phyloP scores from a whole-genome alignment of 306 rosid species.

The Vigna trinervia region DNA sequence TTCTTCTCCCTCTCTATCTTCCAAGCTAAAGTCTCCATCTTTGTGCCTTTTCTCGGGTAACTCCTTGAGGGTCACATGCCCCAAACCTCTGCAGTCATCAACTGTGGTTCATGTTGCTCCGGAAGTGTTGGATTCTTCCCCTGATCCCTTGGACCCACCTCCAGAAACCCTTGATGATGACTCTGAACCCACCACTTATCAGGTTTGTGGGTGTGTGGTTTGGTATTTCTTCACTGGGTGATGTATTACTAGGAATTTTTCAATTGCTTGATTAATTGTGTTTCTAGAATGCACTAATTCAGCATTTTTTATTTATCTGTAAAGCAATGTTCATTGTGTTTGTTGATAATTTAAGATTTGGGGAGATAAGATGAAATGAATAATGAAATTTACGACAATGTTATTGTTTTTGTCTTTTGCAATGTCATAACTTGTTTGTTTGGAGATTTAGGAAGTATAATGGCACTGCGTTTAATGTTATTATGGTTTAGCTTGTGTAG shows the following conservation, averaged over 20 bases:
- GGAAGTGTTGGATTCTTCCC: slow-evolving; percentile 69
- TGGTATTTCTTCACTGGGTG: slow-evolving; percentile 12
- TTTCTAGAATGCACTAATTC: background rate
- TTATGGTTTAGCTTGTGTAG: slow-evolving; percentile 19
- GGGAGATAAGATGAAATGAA: background rate
- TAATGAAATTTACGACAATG: background rate
- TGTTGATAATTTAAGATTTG: background rate
- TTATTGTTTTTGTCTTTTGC: slow-evolving; percentile 11
- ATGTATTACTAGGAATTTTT: background rate
- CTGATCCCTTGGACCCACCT: slow-evolving; percentile 51
- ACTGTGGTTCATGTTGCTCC: slow-evolving; percentile 71
- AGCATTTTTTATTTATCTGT: background rate
- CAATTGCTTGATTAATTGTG: background rate
- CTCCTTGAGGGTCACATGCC: slow-evolving; percentile 49
- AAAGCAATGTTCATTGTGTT: background rate
- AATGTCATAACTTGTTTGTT: background rate
- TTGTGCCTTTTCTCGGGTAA: slow-evolving; percentile 44
- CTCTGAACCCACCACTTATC: slow-evolving; percentile 40
- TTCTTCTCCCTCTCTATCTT: slow-evolving; percentile 54
- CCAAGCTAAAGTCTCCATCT: slow-evolving; percentile 50
- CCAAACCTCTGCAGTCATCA: slow-evolving; percentile 51
- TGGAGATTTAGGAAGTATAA: background rate
- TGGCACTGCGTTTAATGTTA: background rate
- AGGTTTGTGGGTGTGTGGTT: slow-evolving; percentile 51
- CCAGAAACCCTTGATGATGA: slow-evolving; percentile 54